Percentiles rank a stretch among this genome's conserved stretches.
Evolutionary conservation across 2,329 filamentous ascomycete species (phyloP).

Genomic region (Thyridium curvatum): DNA sequence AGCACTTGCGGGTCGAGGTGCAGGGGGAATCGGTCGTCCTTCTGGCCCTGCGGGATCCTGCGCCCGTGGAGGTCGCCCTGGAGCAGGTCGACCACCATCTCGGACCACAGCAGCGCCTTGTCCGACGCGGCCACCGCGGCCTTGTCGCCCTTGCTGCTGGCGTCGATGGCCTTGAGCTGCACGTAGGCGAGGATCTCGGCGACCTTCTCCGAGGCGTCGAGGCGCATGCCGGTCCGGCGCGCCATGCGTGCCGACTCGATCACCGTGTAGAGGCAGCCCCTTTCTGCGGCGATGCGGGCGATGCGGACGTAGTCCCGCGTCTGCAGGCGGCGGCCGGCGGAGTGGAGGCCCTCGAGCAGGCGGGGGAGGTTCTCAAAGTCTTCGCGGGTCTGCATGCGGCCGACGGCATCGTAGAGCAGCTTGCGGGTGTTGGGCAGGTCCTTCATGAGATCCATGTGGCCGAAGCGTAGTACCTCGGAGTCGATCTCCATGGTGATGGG

Average conservation of each 20-base stretch:
- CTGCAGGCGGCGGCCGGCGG: slow-evolving; percentile 33
- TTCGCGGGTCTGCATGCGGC: slow-evolving; percentile 36
- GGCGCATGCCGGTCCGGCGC: slow-evolving; percentile 36
- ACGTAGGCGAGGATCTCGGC: slow-evolving; percentile 29
- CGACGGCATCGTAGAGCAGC: slow-evolving; percentile 29
- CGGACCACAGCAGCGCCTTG: slow-evolving; percentile 37
- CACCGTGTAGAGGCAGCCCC: slow-evolving; percentile 35
- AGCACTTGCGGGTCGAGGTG: slow-evolving; percentile 36
- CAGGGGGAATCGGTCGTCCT: slow-evolving; percentile 17
- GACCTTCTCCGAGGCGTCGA: slow-evolving; percentile 34
- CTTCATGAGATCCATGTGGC: slow-evolving; percentile 32
- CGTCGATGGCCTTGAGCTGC: slow-evolving; percentile 33
- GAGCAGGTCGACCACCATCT: slow-evolving; percentile 43
- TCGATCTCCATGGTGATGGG: slow-evolving; percentile 54
- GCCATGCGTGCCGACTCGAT: slow-evolving; percentile 44
- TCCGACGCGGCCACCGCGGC: slow-evolving; percentile 21
- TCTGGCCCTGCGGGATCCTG: slow-evolving; percentile 5
- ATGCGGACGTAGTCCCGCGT: slow-evolving; percentile 27
- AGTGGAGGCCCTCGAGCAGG: slow-evolving; percentile 42
- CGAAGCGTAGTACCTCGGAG: slow-evolving; percentile 47
- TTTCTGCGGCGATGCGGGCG: slow-evolving; percentile 30
- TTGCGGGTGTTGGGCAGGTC: slow-evolving; percentile 36
- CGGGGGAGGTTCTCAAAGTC: slow-evolving; percentile 48
- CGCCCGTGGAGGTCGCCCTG: slow-evolving; percentile 33
- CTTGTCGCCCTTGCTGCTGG: slow-evolving; percentile 21